A percentile compares a stretch with the other conserved stretches of the same genome.
These are phyloP conservation scores for Lactarius pseudohatsudake DNA, from an alignment of 768 basidiomycete species.

Conservation along the genomic window DNA sequence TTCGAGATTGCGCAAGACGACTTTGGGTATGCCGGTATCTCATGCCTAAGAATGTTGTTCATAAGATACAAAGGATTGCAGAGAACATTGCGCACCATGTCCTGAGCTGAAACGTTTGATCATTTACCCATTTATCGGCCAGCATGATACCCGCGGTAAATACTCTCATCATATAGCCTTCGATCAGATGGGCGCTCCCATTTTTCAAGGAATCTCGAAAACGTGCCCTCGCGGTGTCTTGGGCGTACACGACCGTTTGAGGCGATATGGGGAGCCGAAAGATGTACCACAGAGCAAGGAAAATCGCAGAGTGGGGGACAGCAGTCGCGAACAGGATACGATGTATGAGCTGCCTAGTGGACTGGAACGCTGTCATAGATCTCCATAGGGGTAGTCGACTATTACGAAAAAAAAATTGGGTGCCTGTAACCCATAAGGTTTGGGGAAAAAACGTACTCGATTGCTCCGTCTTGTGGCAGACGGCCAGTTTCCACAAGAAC, in stretches of 20 bases:
- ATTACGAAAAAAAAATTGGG: background rate
- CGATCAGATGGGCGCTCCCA: constrained; percentile 33
- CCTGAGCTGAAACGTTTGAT: constrained; percentile 35
- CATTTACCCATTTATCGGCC: constrained; percentile 39
- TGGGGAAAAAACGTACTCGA: constrained; percentile 21
- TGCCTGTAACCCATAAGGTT: constrained; percentile 7
- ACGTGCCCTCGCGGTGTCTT: constrained; percentile 25
- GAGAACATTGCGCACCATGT: constrained; percentile 33
- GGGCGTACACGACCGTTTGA: constrained; percentile 22
- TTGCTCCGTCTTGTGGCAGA: constrained; percentile 24
- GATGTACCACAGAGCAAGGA: constrained; percentile 37
- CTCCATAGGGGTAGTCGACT: constrained; percentile 26
- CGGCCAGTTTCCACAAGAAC: constrained; percentile 25
- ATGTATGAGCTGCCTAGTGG: constrained; percentile 25
- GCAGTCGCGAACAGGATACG: constrained; percentile 25
- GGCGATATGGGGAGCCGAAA: constrained; percentile 31
- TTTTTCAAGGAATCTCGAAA: constrained; percentile 38
- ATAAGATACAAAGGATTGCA: background rate
- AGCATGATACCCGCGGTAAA: constrained; percentile 41
- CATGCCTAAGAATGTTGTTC: constrained; percentile 19
- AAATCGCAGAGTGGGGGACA: constrained; percentile 25
- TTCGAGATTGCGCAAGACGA: constrained; percentile 25
- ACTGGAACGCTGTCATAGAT: constrained; percentile 26
- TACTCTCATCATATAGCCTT: constrained; percentile 39
- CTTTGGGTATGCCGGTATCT: constrained; percentile 24